A percentile compares a stretch with the other conserved stretches of the same genome.
phyloP scores from a whole-genome alignment of 768 basidiomycete species.

The Lactarius sp. region DNA sequence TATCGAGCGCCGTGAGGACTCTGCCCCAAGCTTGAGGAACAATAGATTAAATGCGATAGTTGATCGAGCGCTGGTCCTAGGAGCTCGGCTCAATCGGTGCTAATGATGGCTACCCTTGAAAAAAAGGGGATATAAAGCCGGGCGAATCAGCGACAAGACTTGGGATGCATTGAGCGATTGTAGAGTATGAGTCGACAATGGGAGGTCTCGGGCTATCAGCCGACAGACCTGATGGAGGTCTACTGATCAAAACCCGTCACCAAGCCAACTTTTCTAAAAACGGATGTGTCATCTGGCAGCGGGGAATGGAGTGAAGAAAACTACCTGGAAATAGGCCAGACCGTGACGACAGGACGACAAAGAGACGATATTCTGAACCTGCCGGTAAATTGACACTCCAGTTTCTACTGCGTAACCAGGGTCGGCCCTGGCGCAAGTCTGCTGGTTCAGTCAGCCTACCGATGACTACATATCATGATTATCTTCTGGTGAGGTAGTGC shows the following conservation, averaged over 20 bases:
- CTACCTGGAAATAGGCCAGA: conserved; percentile 78
- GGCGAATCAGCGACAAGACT: conserved; percentile 36
- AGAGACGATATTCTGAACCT: conserved; percentile 58
- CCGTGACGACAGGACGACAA: conserved; percentile 48
- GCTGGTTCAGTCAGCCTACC: no score
- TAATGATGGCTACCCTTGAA: conserved; percentile 49
- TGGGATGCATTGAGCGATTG: conserved; percentile 38
- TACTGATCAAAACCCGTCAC: neutral
- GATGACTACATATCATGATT: no score
- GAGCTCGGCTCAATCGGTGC: conserved; percentile 56
- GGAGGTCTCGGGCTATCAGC: conserved; percentile 34
- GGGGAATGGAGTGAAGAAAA: neutral
- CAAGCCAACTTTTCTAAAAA: conserved; percentile 62
- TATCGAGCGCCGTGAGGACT: conserved; percentile 43
- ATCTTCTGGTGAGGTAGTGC: no score
- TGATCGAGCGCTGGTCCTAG: conserved; percentile 40
- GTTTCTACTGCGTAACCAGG: conserved; percentile 45
- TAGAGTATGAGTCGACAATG: conserved; percentile 46
- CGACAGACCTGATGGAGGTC: neutral
- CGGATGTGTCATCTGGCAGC: neutral
- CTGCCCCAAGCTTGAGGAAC: conserved; percentile 45
- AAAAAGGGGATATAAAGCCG: conserved; percentile 49
- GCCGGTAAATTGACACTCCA: conserved; percentile 91
- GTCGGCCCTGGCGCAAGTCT: no score
- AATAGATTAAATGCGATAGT: conserved; percentile 55